Conservation (phyloP, 2,329 filamentous ascomycete genomes). For the Xylaria sp. region DNA sequence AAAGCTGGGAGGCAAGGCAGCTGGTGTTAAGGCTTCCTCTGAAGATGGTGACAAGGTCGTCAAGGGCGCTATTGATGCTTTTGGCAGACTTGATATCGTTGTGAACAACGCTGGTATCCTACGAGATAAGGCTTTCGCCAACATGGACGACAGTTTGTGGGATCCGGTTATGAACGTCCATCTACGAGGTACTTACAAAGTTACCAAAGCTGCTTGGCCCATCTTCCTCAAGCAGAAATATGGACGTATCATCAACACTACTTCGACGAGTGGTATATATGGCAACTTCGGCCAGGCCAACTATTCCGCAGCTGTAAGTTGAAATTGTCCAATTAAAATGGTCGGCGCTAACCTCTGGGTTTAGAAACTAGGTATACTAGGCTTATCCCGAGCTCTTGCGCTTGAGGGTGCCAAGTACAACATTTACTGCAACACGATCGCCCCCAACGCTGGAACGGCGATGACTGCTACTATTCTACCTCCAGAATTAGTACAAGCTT, state of each 20-base stretch:
- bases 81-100: constrained; percentile 91
- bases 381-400: constrained; percentile 92
- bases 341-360: constrained; percentile 37
- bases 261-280: constrained; percentile 96
- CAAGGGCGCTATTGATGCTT: constrained; percentile 92
- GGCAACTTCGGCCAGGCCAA: constrained; percentile 99
- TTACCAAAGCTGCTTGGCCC: constrained; percentile 97
- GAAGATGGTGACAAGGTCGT: constrained; percentile 92
- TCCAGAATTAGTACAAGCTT: constrained; percentile 96
- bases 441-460: constrained; percentile 93
- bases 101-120: constrained; percentile 99
- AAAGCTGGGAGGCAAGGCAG: constrained; percentile 87
- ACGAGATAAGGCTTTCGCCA: constrained; percentile 95
- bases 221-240: constrained; percentile 99
- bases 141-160: constrained; percentile 97
- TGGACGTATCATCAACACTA: constrained; percentile 95
- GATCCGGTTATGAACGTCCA: constrained; percentile 93
- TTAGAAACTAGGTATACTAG: constrained; percentile 90
- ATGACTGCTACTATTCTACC: constrained; percentile 96
- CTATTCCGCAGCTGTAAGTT: constrained; percentile 85
- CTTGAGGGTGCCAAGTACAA: constrained; percentile 97
- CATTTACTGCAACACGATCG: constrained; percentile 98
- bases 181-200: constrained; percentile 93
- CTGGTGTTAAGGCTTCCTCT: constrained; percentile 91
- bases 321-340: constrained; percentile 21